Percentiles rank a stretch among this genome's conserved stretches.
Evolutionary conservation across 2,329 filamentous ascomycete genomes (phyloP).

Genomic region (Ceratocystis ficicola): DNA sequence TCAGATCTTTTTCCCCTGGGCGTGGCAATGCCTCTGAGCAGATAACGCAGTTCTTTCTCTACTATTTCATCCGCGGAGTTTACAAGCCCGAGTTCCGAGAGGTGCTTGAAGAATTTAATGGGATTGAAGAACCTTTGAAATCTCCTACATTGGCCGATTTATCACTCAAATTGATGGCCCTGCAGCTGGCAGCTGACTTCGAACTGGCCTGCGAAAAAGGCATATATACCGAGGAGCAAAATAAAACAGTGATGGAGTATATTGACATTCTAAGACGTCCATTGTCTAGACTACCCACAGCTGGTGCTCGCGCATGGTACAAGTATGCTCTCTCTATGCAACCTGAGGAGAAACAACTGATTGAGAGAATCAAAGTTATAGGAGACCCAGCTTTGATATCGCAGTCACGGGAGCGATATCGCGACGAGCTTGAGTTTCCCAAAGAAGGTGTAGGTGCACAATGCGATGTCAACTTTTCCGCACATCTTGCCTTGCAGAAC

Average conservation of each 20-base stretch:
- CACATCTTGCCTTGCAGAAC: conserved; percentile 71
- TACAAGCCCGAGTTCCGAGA: conserved; percentile 35
- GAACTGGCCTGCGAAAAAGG: conserved; percentile 40
- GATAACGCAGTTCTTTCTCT: conserved; percentile 27
- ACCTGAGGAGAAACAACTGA: conserved; percentile 27
- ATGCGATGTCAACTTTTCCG: conserved; percentile 86
- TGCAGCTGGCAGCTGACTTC: conserved; percentile 46
- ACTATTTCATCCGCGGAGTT: conserved; percentile 34
- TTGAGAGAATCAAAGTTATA: conserved; percentile 36
- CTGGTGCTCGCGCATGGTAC: conserved; percentile 20
- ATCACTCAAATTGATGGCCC: conserved; percentile 40
- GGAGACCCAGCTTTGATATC: conserved; percentile 40
- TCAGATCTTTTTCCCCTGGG: conserved; percentile 31
- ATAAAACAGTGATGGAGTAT: conserved; percentile 13
- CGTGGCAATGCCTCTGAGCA: conserved; percentile 32
- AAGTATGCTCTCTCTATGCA: conserved; percentile 32
- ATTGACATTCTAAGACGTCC: conserved; percentile 19
- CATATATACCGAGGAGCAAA: conserved; percentile 30
- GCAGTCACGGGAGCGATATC: conserved; percentile 37
- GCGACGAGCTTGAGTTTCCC: conserved; percentile 60
- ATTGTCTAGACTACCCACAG: conserved; percentile 14
- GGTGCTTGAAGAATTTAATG: conserved; percentile 31
- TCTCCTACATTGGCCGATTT: conserved; percentile 31
- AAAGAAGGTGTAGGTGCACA: conserved; percentile 68
- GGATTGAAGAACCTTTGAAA: background rate